These are phyloP conservation scores for Colletotrichum sp. DNA, from an alignment of 2,329 filamentous ascomycete genomes.

Conservation along the genomic window DNA sequence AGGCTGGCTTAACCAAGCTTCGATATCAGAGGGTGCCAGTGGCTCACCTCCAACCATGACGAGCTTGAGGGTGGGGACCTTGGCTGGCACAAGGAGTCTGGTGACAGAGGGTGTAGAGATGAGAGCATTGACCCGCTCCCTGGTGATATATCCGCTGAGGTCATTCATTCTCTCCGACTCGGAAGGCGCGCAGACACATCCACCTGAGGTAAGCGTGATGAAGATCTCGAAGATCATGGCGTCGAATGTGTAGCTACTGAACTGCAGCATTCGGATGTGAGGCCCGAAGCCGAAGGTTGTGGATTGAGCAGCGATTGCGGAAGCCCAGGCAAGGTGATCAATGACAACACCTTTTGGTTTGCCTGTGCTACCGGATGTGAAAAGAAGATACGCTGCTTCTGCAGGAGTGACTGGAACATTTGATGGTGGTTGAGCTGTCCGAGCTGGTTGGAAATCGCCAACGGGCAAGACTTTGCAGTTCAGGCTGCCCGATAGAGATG, in stretches of 20 bases:
- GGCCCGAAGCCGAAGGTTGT: background rate
- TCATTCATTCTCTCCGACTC: conserved; percentile 53
- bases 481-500: background rate
- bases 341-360: conserved; percentile 28
- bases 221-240: conserved; percentile 56
- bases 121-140: conserved; percentile 54
- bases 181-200: conserved; percentile 63
- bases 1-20: background rate
- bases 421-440: background rate
- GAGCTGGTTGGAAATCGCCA: background rate
- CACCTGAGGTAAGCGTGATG: conserved; percentile 57
- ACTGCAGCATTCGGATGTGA: conserved; percentile 36
- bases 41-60: background rate
- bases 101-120: conserved; percentile 54
- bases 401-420: background rate
- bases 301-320: background rate
- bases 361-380: conserved; percentile 30
- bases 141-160: conserved; percentile 51
- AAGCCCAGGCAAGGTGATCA: conserved; percentile 15
- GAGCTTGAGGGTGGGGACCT: background rate
- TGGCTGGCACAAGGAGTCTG: background rate
- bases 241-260: conserved; percentile 59
- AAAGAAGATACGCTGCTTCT: conserved; percentile 25
- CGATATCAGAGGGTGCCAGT: background rate
- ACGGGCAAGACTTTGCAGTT: background rate